Evolutionary conservation across 371 early-diverging fungal genomes (phyloP).

Genomic region (Apophysomyces elegans): DNA sequence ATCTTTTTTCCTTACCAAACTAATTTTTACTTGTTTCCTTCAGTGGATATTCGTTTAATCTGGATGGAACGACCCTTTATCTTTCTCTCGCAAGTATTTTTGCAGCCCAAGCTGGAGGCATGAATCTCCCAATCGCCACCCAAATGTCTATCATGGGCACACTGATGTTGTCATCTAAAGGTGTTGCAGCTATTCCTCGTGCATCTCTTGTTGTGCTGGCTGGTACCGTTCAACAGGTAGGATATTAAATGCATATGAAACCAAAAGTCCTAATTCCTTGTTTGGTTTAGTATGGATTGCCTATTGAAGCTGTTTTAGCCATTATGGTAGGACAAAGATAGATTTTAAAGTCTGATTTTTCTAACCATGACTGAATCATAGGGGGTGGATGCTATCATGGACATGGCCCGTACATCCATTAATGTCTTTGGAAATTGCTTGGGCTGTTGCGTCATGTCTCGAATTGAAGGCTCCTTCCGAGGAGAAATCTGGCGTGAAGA

Average conservation of each 20-base stretch:
- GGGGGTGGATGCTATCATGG: conserved; percentile 78
- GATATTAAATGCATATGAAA: background rate
- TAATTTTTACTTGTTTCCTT: background rate
- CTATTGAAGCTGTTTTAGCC: conserved; percentile 58
- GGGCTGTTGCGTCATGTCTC: conserved; percentile 73
- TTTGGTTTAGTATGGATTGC: conserved; percentile 53
- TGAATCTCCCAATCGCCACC: conserved; percentile 58
- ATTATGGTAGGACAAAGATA: conserved; percentile 47
- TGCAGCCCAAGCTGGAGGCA: conserved; percentile 69
- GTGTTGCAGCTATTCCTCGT: conserved; percentile 79
- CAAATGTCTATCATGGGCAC: conserved; percentile 77
- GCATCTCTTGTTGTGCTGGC: conserved; percentile 72
- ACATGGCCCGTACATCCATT: conserved; percentile 79
- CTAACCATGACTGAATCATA: background rate
- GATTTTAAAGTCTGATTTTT: background rate
- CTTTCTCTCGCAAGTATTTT: conserved; percentile 70
- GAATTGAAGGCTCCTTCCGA: conserved; percentile 76
- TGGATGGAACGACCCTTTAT: conserved; percentile 84
- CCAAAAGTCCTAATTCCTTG: background rate
- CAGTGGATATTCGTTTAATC: conserved; percentile 83
- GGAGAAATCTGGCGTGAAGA: conserved; percentile 52
- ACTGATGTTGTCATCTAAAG: conserved; percentile 79
- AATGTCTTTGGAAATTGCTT: conserved; percentile 80
- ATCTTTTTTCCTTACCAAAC: background rate
- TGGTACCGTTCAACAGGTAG: conserved; percentile 47